phyloP scores from a whole-genome alignment of 352 stramenopile species.

The Pythium coloratum region DNA sequence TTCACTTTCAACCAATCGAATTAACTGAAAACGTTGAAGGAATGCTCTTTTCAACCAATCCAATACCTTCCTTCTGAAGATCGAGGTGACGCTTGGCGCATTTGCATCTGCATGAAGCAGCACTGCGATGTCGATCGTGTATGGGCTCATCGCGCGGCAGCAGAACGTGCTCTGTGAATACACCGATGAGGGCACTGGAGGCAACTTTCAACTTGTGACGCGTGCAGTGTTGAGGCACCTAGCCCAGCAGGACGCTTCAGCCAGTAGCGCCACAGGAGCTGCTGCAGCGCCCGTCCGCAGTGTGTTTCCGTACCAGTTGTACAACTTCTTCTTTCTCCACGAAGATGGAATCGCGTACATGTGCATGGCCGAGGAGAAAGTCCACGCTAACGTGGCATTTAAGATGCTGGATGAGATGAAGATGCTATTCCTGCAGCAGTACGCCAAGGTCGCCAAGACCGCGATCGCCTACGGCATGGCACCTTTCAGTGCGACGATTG shows the following conservation, averaged over 20 bases:
- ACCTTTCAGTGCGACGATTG: slow-evolving; percentile 57
- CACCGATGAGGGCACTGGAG: slow-evolving; percentile 54
- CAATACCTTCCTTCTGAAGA: neutral
- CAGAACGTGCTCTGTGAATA: slow-evolving; percentile 82
- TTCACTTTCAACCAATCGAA: slow-evolving; percentile 16
- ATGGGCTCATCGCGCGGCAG: slow-evolving; percentile 65
- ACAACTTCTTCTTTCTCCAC: slow-evolving; percentile 82
- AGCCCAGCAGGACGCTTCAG: slow-evolving; percentile 44
- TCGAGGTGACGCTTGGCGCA: neutral
- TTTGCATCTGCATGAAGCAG: neutral
- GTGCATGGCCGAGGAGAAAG: slow-evolving; percentile 82
- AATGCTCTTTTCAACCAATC: slow-evolving; percentile 8
- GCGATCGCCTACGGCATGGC: slow-evolving; percentile 72
- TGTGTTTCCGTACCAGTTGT: slow-evolving; percentile 77
- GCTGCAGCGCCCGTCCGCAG: slow-evolving; percentile 36
- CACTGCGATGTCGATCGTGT: slow-evolving; percentile 67
- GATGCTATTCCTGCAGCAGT: slow-evolving; percentile 59
- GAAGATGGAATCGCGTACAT: slow-evolving; percentile 77
- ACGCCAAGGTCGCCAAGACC: slow-evolving; percentile 62
- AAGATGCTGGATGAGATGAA: slow-evolving; percentile 72
- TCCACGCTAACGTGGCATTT: slow-evolving; percentile 75
- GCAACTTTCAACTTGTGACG: slow-evolving; percentile 78
- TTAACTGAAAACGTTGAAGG: neutral
- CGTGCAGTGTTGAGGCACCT: slow-evolving; percentile 75
- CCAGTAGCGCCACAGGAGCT: neutral